Evolutionary conservation across 495 filamentous ascomycete genomes (phyloP).

Genomic region (Umbilicaria muhlenbergii): DNA sequence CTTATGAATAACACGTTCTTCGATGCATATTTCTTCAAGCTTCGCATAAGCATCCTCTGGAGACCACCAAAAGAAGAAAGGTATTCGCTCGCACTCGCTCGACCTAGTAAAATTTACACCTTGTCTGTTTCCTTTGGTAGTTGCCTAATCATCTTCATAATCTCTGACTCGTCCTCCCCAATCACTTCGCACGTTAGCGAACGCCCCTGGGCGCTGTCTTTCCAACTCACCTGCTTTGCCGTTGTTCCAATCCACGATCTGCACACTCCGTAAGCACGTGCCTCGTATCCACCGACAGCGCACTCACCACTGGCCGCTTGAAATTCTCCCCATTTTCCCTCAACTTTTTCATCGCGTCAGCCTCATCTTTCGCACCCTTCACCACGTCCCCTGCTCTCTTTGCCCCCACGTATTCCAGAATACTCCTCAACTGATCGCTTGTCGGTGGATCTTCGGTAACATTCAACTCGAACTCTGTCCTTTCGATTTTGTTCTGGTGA

Average conservation of each 20-base stretch:
- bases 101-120: not conserved
- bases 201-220: not conserved
- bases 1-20: too few species aligned
- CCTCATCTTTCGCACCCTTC: conserved; percentile 49
- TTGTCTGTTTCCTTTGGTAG: conserved; percentile 29
- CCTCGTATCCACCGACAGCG: not conserved
- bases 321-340: conserved; percentile 43
- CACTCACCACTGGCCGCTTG: conserved; percentile 53
- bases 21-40: too few species aligned
- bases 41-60: too few species aligned
- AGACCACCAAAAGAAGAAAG: too few species aligned
- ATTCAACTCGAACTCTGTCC: conserved; percentile 68
- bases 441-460: conserved; percentile 73
- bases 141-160: conserved; percentile 58
- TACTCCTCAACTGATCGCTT: conserved; percentile 65
- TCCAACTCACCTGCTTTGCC: conserved; percentile 45
- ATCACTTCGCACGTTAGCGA: conserved; percentile 25
- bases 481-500: conserved; percentile 34
- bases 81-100: too few species aligned
- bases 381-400: conserved; percentile 37
- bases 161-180: conserved; percentile 69
- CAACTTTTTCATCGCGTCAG: conserved; percentile 65
- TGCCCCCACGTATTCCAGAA: conserved; percentile 61
- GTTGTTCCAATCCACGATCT: conserved; percentile 90
- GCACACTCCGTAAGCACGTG: not conserved